Evolutionary conservation across 1,139 yeast species (phyloP), one percentile per base, ranked within the genome.

Genomic region (Zygotorulaspora mrakii): DNA sequence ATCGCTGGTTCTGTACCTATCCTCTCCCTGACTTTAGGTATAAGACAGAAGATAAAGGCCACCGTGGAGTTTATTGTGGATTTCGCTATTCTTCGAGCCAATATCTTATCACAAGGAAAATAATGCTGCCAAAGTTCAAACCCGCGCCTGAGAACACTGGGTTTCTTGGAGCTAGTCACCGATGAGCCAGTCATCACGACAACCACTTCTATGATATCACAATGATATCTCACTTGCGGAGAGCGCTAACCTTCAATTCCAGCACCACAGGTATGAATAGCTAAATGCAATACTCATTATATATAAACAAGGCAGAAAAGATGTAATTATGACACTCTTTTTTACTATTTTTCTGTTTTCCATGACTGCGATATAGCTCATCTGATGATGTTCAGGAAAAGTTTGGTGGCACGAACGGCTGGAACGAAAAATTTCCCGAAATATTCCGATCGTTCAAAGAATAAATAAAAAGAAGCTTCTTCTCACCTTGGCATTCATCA

Each of bases 1-100:
- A 73, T 63, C 11, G 70, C 69, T 1, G 71, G 67, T 30, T 69
- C 66, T 1, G 53, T 48, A 2, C 76, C 76, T n/a, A 71, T 39
- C 10, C 49, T 55, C 4, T 37, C 45, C 20, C 67, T 46, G 1
- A 68, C 64, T 6, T 57, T 57, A 1, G 69, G 67, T 5, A 68
- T 63, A 21, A 69, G 46, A 34, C 70, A 64, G 25, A 70, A 56
- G 2, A 66, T 62, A 27, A 68, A 61, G 11, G 73, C 67, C 2
- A 68, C 55, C 0, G 73, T 65, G 3, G 70, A 59, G 38, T 67
- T 63, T 2, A 68, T 49, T 0, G 67, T 64, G 6, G 67, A 58
- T 48, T 70, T 70, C 43, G 65, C 50, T 14, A 70, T 61, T 31
- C 74, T 54, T 43, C 61, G 65, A 1, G 59, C 55, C 13, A 63